phyloP scores from a whole-genome alignment of 306 rosid species.

The Corylus heterophylla region DNA sequence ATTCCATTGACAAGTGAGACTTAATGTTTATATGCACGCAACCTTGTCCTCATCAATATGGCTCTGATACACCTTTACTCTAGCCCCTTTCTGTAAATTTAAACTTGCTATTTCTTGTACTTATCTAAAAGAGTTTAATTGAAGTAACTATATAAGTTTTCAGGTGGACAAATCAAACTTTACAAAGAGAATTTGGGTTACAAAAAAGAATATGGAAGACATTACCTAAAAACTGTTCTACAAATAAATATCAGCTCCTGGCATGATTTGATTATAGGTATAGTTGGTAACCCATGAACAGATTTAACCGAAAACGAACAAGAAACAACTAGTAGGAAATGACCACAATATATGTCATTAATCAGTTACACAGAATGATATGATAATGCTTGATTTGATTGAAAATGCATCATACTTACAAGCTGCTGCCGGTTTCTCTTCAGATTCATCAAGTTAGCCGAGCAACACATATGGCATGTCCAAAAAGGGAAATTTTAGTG shows the following conservation, averaged over 20 bases:
- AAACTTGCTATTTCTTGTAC: background rate
- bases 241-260: background rate
- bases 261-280: background rate
- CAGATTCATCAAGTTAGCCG: constrained; percentile 51
- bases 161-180: background rate
- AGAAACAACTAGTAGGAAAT: background rate
- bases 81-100: background rate
- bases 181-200: background rate
- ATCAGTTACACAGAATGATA: constrained; percentile 12
- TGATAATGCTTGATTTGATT: background rate
- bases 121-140: background rate
- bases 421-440: constrained; percentile 96
- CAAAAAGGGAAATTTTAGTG: constrained; percentile 37
- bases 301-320: background rate
- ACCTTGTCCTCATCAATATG: background rate
- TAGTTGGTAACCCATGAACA: background rate
- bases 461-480: constrained; percentile 31
- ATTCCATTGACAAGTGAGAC: background rate
- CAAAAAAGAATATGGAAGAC: background rate
- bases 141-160: background rate
- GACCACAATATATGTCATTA: constrained; percentile 7
- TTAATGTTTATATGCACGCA: background rate
- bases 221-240: background rate
- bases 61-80: background rate
- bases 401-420: constrained; percentile 51